Base-by-base conservation (phyloP, 2,329 filamentous ascomycete genomes). In the Fusarium sulawesiense region DNA sequence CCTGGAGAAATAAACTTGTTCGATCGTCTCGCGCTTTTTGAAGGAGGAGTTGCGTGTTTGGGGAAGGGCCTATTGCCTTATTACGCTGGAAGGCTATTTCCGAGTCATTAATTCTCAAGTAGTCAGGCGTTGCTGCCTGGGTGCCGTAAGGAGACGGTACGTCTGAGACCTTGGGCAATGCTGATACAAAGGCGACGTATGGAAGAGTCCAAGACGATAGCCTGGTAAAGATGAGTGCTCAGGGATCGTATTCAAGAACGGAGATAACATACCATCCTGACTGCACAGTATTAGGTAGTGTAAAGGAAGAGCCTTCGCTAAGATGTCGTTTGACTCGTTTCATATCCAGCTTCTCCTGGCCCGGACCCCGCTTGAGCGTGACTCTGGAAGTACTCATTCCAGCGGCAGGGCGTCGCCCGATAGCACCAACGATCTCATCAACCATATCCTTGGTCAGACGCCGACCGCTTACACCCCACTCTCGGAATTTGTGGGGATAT, bases 1-100 rank as follows among this genome's bases (percentile, higher is more conserved):
- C 65, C 32, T 71, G 61, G 0, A 71, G 23, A 13, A 72, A 64
- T 0, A 71, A 41, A n/a, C 46, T 62, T 5, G 68, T 46, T 3
- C 29, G 13, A 1, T 54, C 6, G 7, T 66, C 32, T 18, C 30
- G 48, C 0, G n/a, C 18, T 18, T 65, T 71, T 11, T 56, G 16
- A n/a, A 60, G 58, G 0, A 71, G 18, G 23, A 69, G 56, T 1
- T 71, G 34, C 14, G 58, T 63, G 1, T 44, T 71, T 20, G 68
- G 70, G 6, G 70, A 72, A 3, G 50, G 57, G 0, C 16, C 44
- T 4, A 6, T 21, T 21, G 20, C 20, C 20, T 21, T 21, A 21
- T 21, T 21, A 21, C 20, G 20, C 20, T 21, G 20, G 20, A 21
- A 21, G 20, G 20, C 20, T 21, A 21, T 21, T 21, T 21, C 20